Evolutionary conservation across 345 rosid species (phyloP), one percentile per base, ranked within the genome.

Genomic region (Melaleuca quinquenervia): DNA sequence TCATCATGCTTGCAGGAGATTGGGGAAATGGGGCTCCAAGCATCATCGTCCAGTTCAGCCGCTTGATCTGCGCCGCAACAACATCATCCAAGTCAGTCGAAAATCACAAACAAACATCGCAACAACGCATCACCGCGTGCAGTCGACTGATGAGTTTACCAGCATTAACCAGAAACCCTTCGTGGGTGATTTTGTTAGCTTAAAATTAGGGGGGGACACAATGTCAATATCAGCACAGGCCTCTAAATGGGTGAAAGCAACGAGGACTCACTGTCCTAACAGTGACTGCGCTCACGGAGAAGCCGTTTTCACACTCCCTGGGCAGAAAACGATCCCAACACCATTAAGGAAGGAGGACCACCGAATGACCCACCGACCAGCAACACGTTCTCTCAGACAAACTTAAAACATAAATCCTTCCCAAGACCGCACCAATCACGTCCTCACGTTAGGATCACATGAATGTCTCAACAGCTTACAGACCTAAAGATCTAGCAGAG

Each of bases 11-110:
- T 88, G 50, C 88, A 88, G 82, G 89, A 89, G 2, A 87, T 60
- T 3, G 88, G 82, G 41, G 93, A 90, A 58, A 93, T 70, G 50
- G 92, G 87, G 85, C 92, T 90, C 95, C 96, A 95, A 12, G 84
- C 80, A 54, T 96, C 98, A 62, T 94, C 98, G 83, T 94, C 97
- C 6, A 89, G 85, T 51, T 95, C 98, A 64, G 83, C 83, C 60
- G 84, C 86, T 56, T 85, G 91, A 82, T 93, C 98, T 94, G 93
- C 80, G 36, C 78, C 80, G 6, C 44, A 36, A 48, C 44, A 41
- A 18, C 80, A 70, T 36, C 80, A 70, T 36, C 80, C 36, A 41
- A 18, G 48, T 70, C 48, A 70, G 48, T 70, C 1, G 2, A 70
- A 70, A 70, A 32, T 36, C 22, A 32, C 22, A 36, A 18, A 32